A percentile compares a stretch with the other conserved stretches of the same genome.
Evolutionary conservation across 495 filamentous ascomycete genomes (phyloP).

Genomic region (Mycothermus thermophilus): DNA sequence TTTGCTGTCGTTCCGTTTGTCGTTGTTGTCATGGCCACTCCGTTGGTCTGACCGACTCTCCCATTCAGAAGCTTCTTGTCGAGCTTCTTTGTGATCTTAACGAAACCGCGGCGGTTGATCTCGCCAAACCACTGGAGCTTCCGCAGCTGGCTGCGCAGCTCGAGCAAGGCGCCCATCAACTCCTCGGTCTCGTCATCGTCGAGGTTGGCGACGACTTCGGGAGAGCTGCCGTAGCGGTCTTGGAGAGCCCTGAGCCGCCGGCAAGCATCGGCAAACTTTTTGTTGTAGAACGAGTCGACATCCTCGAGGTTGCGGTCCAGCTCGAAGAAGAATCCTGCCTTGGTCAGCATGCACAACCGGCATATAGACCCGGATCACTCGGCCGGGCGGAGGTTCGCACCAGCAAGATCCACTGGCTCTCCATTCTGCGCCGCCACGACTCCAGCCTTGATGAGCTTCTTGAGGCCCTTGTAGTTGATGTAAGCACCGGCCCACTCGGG

Average conservation of each 20-base stretch:
- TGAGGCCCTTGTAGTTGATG: slow-evolving; percentile 91
- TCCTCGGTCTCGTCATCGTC: slow-evolving; percentile 74
- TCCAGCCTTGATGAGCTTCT: slow-evolving; percentile 80
- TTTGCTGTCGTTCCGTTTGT: too few relatives aligned
- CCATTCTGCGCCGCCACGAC: slow-evolving; percentile 48
- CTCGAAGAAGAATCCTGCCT: slow-evolving; percentile 77
- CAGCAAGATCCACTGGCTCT: slow-evolving; percentile 66
- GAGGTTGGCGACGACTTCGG: slow-evolving; percentile 33
- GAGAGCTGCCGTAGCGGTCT: slow-evolving; percentile 60
- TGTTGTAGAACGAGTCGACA: slow-evolving; percentile 91
- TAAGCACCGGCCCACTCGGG: slow-evolving; percentile 90
- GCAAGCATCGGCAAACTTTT: slow-evolving; percentile 70
- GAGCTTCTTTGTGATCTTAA: slow-evolving; percentile 96
- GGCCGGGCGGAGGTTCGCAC: slow-evolving; percentile 18
- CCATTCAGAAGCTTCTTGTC: slow-evolving; percentile 83
- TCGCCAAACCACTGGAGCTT: slow-evolving; percentile 97
- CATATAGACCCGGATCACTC: slow-evolving; percentile 1
- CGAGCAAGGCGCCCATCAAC: slow-evolving; percentile 73
- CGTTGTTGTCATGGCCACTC: too few relatives aligned
- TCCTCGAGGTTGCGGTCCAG: slow-evolving; percentile 94
- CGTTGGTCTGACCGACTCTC: too few relatives aligned
- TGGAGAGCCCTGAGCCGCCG: slow-evolving; percentile 74
- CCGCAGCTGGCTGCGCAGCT: slow-evolving; percentile 70
- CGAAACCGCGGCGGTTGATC: slow-evolving; percentile 85
- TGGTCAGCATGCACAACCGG: slow-evolving; percentile 4